phyloP scores from a whole-genome alignment of 2,329 filamentous ascomycete genomes.

The Fusarium dimerum region DNA sequence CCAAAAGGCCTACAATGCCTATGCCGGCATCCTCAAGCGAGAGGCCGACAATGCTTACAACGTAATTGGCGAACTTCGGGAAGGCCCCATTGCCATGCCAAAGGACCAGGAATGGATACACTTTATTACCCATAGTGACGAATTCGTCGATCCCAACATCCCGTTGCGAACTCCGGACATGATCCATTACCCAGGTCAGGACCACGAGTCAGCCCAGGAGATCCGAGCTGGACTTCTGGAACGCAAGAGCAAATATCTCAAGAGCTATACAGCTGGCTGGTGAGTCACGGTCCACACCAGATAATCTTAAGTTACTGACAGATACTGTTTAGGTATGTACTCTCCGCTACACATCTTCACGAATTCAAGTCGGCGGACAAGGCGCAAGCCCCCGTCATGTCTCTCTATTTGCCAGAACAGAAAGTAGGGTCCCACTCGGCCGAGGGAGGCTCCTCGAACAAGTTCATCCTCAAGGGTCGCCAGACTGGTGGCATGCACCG shows the following conservation, averaged over 20 bases:
- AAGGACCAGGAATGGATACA: constrained; percentile 89
- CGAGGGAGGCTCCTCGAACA: constrained; percentile 83
- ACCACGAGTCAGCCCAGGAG: constrained; percentile 79
- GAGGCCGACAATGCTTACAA: constrained; percentile 82
- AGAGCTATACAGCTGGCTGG: constrained; percentile 96
- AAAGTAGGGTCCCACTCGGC: constrained; percentile 91
- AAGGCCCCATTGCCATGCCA: constrained; percentile 86
- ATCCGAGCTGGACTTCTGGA: constrained; percentile 90
- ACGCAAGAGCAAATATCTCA: constrained; percentile 97
- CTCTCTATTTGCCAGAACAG: constrained; percentile 89
- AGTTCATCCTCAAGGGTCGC: constrained; percentile 95
- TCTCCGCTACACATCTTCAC: constrained; percentile 95
- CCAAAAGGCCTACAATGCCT: constrained; percentile 95
- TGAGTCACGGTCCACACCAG: constrained; percentile 44
- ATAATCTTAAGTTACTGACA: constrained; percentile 6
- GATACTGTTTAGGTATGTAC: constrained; percentile 71
- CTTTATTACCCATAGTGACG: constrained; percentile 78
- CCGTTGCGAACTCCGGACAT: constrained; percentile 77
- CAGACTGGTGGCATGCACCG: constrained; percentile 93
- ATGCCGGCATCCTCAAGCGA: constrained; percentile 86
- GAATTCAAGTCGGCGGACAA: constrained; percentile 99
- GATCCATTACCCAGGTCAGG: constrained; percentile 88
- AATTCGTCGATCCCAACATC: constrained; percentile 83
- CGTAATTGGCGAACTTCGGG: constrained; percentile 77
- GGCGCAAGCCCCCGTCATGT: constrained; percentile 91